Base-by-base conservation (phyloP, 202 grass and related monocot genomes). In the Zizania palustris region DNA sequence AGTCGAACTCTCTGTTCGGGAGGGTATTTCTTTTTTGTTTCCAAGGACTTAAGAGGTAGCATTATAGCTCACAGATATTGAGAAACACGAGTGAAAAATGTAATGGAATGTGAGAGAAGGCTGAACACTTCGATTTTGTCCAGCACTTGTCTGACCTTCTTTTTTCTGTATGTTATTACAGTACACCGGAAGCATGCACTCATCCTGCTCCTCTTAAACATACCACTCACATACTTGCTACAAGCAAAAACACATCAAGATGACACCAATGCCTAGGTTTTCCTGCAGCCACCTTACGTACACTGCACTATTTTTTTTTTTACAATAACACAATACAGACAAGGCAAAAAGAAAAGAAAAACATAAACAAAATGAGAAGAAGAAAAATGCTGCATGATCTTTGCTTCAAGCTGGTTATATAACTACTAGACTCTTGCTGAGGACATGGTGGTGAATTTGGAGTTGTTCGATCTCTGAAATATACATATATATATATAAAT, bases 241-340 rank as follows among this genome's bases (percentile, higher is more conserved):
- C 67, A 84, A 84, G 65, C 65, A 76, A 65, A 60, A 50, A 35
- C 35, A 80, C 63, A 71, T 41, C 81, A 80, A 65, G 43, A 43
- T 33, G 41, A 69, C 68, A 42, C 75, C 69, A 73, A 73, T 78
- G n/a, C 49, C 68, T 67, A 79, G 46, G 37, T 35, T 65, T 48
- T 73, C 61, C 44, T 81, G 82, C 86, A 81, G 86, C 61, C 77
- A 72, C 15, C 71, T 88, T 88, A 67, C 71, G 84, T 88, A 67
- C 82, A 88, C 86, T 72, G 82, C 82, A 72, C 38, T 84, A 55
- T 64, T 70, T 60, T 60, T 81, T 77, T 87, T 71, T 88, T 76
- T n/a, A 84, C 86, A 81, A 63, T 54, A 80, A 65, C 71, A 66
- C 81, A 76, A 76, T 11, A 65, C 35, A 70, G 43, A 15, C 57